Conservation (phyloP, 2,329 filamentous ascomycete genomes). For the Ceratocystis huliohia region DNA sequence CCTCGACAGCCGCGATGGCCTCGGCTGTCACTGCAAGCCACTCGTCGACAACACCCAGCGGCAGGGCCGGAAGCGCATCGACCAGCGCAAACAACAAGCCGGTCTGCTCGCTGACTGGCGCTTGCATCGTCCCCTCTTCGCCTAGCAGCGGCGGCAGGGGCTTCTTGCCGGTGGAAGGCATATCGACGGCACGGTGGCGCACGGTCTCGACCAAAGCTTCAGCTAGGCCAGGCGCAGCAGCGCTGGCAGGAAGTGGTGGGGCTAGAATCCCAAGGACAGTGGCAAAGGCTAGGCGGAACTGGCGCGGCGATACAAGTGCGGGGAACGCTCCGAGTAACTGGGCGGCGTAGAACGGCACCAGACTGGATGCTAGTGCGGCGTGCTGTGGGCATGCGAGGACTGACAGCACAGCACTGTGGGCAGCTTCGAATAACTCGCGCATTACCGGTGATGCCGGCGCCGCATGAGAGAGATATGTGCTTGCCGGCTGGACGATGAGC, state of each 20-base stretch:
- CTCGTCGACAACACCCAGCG: constrained; percentile 57
- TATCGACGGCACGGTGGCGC: constrained; percentile 48
- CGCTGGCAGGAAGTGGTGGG: constrained; percentile 63
- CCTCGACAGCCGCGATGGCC: constrained; percentile 50
- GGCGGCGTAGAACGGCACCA: constrained; percentile 74
- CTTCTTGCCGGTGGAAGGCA: constrained; percentile 36
- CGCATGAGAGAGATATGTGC: constrained; percentile 51
- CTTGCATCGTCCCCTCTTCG: constrained; percentile 23
- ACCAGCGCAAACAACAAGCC: constrained; percentile 64
- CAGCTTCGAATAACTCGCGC: constrained; percentile 65
- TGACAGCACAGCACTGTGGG: constrained; percentile 69
- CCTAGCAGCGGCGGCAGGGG: constrained; percentile 28
- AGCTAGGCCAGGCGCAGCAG: constrained; percentile 61
- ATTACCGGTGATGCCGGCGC: constrained; percentile 35
- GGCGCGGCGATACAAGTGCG: constrained; percentile 60
- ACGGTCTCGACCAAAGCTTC: constrained; percentile 71
- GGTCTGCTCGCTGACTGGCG: constrained; percentile 59
- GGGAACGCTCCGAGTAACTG: constrained; percentile 72
- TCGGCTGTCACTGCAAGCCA: constrained; percentile 65
- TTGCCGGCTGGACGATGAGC: constrained; percentile 60
- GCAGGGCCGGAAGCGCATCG: constrained; percentile 64
- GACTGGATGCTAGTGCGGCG: constrained; percentile 52
- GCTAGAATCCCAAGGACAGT: constrained; percentile 71
- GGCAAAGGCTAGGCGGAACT: constrained; percentile 80
- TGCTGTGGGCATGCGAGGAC: constrained; percentile 71